phyloP scores from a whole-genome alignment of 768 basidiomycete species.

The Tulasnella sp. region DNA sequence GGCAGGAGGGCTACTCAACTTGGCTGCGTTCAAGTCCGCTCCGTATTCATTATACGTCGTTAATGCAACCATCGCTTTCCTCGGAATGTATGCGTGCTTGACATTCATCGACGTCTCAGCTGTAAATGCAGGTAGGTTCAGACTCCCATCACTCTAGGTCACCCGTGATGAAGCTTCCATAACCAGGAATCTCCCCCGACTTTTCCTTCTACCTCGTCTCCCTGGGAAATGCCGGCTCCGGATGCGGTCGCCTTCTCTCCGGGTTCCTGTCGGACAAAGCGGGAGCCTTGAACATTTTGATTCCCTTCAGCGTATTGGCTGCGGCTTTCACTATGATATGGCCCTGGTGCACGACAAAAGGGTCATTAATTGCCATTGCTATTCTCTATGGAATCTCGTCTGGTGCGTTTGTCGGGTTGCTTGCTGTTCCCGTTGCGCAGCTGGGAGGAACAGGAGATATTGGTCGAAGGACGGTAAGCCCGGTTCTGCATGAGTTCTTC shows the following conservation, averaged over 20 bases:
- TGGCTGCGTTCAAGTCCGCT: constrained; percentile 49
- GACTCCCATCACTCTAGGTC: neutral
- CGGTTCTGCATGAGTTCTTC: neutral
- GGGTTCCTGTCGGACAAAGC: constrained; percentile 36
- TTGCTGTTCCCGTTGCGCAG: constrained; percentile 28
- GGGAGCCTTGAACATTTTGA: constrained; percentile 66
- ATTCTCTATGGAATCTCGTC: constrained; percentile 66
- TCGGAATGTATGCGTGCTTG: constrained; percentile 44
- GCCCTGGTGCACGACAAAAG: constrained; percentile 56
- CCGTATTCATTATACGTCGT: constrained; percentile 57
- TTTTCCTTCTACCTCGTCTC: constrained; percentile 34
- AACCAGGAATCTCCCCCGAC: constrained; percentile 26
- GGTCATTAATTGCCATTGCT: constrained; percentile 50
- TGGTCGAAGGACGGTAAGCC: constrained; percentile 26
- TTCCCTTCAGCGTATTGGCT: constrained; percentile 55
- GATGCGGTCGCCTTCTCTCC: constrained; percentile 36
- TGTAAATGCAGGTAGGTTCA: constrained; percentile 1
- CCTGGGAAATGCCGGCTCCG: constrained; percentile 36
- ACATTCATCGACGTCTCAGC: constrained; percentile 34
- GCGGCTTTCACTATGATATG: constrained; percentile 63
- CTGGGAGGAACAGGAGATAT: constrained; percentile 28
- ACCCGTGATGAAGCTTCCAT: neutral
- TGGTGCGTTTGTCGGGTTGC: constrained; percentile 48
- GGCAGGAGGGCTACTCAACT: constrained; percentile 58
- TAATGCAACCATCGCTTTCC: constrained; percentile 55